Evolutionary conservation across 805 yeast genomes (phyloP), one percentile per base, ranked within the genome.

Genomic region (Myxozyma monticola): DNA sequence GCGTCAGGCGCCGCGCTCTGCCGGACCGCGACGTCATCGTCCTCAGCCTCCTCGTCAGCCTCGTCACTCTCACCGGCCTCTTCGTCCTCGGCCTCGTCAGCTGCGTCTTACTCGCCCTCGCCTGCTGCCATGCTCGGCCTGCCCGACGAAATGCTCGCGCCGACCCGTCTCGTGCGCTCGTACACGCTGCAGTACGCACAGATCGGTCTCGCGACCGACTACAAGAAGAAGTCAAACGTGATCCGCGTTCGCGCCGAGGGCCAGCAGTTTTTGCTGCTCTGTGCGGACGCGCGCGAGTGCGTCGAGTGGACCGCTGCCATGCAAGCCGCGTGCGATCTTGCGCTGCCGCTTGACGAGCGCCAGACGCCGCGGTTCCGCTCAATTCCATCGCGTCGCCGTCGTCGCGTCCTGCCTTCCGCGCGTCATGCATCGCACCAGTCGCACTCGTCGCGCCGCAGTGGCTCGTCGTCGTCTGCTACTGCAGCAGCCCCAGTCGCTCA

Each of bases 161-260:
- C 55, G 6, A 59, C 56, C 20, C 28, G 43, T 18, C 56, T 66
- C 36, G 22, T 63, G 34, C 75, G 83, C 56, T 78, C 88, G 0
- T 90, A 80, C 66, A 81, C 96, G 1, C 73, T 91, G 33, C 98
- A 93, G 67, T 83, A 83, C 68, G 90, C 93, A 10, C 81, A 76
- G 60, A 69, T 87, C 38, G 99, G 99, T 0, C 71, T 88, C 12
- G 96, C 98, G 0, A 74, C 80, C 1, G 99, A 91, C 68, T 88
- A 88, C 67, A 77, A 76, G 49, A 88, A 88, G 65, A 78, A 77
- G 56, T 74, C 78, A 15, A 77, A 81, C 62, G 87, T 84, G 3
- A 67, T 89, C 34, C 71, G 99, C 42, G 60, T 91, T 15, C 77
- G 99, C 18, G 77, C 84, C 31, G 98, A 91, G 68, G 78, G 84